phyloP scores from a whole-genome alignment of 2,329 filamentous ascomycete genomes.

The Aspergillus arachidicola region DNA sequence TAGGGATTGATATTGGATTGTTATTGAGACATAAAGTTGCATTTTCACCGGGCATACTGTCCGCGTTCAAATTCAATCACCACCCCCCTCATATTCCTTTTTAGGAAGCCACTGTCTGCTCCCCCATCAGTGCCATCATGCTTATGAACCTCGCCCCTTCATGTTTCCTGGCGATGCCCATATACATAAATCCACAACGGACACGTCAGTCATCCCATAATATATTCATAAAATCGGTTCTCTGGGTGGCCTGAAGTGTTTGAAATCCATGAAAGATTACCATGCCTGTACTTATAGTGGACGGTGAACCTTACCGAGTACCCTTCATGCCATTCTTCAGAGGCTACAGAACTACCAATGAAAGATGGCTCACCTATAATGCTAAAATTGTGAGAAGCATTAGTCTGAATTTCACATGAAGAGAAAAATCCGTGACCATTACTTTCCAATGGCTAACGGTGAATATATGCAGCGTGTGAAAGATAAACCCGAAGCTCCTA shows the following conservation, averaged over 20 bases:
- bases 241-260: background rate
- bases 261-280: background rate
- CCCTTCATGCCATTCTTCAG: constrained; percentile 14
- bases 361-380: background rate
- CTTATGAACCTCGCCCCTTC: background rate
- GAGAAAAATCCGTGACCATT: background rate
- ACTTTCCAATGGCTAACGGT: background rate
- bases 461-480: background rate
- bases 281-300: constrained; percentile 20
- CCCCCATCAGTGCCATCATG: background rate
- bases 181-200: background rate
- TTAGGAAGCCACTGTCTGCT: background rate
- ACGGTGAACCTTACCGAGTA: constrained; percentile 15
- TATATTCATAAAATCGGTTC: background rate
- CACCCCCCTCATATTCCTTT: background rate
- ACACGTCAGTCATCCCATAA: background rate
- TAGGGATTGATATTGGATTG: background rate
- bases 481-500: background rate
- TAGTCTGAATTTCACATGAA: background rate
- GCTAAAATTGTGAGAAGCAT: background rate
- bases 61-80: background rate
- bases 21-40: background rate
- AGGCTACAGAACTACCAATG: background rate
- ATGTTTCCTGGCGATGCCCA: background rate
- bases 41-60: background rate